Base-by-base conservation (phyloP, 2,329 filamentous ascomycete species). In the Aschersonia sp. region DNA sequence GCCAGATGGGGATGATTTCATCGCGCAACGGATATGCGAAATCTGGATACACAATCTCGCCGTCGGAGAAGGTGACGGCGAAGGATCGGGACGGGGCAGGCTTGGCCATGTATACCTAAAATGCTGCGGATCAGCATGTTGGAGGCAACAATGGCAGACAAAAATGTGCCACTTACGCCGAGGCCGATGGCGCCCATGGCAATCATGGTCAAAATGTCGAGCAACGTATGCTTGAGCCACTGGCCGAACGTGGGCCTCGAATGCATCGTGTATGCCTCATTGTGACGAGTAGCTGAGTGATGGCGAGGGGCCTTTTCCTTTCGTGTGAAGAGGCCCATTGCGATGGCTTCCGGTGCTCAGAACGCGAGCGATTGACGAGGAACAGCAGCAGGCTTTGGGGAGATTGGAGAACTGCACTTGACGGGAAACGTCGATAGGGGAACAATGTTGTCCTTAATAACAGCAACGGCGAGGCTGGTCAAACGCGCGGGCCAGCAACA, bases 1-100 rank as follows among this genome's bases (percentile, higher is more conserved):
- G 69, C 77, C 77, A 85, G 57, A 84, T 85, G 30, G 83, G 82
- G 6, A 87, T 62, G 56, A 85, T 82, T 55, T 85, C 80, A 43
- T 81, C 75, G 50, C 83, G 77, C 30, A 84, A 62, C 1, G 83
- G 81, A 58, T 84, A 86, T 31, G 80, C 81, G 53, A 85, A 84
- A 50, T 85, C 59, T 0, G 83, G 83, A 53, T 80, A 76, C 43
- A 87, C 79, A 41, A 87, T 69, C 57, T 84, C 76, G 50, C 80
- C 79, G 54, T 85, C 75, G 32, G 69, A 62, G 56, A 83, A 84
- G 44, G 71, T 74, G 41, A 87, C 72, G 37, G 83, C 73, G 59
- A 87, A 87, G 9, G 48, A 49, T 7, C 48, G 8, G 6, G 73
- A 77, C 0, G 82, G 78, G 0, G 81, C 80, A 0, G 83, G 83